Conservation (phyloP, 2,329 filamentous ascomycete species). For the Alternaria sp. region DNA sequence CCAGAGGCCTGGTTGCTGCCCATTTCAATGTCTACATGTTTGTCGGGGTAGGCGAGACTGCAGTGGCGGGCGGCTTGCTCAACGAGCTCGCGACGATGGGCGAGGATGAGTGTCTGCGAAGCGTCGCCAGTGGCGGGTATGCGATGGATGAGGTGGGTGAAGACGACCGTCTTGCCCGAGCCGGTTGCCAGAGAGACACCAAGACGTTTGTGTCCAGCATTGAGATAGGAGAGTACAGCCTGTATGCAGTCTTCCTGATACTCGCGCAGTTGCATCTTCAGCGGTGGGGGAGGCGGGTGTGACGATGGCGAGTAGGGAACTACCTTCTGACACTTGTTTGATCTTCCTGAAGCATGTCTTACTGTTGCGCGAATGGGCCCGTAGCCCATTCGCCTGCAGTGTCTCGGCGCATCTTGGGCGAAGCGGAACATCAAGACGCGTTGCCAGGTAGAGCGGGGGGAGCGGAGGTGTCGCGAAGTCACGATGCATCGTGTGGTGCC, state of each 20-base stretch:
- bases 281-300: constrained; percentile 25
- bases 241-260: constrained; percentile 95
- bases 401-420: constrained; percentile 43
- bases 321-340: background rate
- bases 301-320: constrained; percentile 11
- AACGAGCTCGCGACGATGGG: constrained; percentile 90
- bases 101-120: constrained; percentile 85
- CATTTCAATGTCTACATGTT: constrained; percentile 91
- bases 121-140: constrained; percentile 67
- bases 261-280: constrained; percentile 70
- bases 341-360: constrained; percentile 33
- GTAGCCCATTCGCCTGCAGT: constrained; percentile 24
- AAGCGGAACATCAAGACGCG: constrained; percentile 46
- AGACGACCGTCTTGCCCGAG: constrained; percentile 92
- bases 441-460: constrained; percentile 11
- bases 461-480: constrained; percentile 37
- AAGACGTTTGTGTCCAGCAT: constrained; percentile 76
- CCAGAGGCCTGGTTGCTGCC: constrained; percentile 78
- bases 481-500: constrained; percentile 18
- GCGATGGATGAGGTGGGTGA: constrained; percentile 90
- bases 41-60: constrained; percentile 77
- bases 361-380: constrained; percentile 12
- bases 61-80: constrained; percentile 94
- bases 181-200: constrained; percentile 89
- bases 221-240: constrained; percentile 74